Conservation (phyloP, 805 yeast species). For the Hanseniaspora guilliermondii region DNA sequence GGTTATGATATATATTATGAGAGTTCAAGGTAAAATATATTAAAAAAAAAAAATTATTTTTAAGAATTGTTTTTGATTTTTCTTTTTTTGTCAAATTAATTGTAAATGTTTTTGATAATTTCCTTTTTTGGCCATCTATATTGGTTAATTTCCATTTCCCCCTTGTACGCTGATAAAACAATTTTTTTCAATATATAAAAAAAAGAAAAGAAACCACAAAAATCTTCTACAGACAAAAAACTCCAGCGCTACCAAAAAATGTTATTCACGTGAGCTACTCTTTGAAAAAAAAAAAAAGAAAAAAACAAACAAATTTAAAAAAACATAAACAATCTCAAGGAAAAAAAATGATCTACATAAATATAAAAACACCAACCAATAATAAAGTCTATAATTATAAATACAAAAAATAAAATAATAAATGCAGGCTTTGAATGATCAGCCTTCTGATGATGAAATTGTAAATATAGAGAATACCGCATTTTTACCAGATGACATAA, state of each 20-base stretch:
- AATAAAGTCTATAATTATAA: too few species aligned
- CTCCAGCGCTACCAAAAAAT: neutral
- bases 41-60: neutral
- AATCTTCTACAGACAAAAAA: too few species aligned
- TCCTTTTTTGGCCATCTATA: too few species aligned
- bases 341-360: too few species aligned
- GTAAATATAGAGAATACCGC: neutral
- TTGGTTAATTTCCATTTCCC: neutral
- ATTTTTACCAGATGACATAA: neutral
- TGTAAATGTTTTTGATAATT: neutral
- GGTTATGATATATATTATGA: too few species aligned
- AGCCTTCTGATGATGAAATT: constrained; percentile 1
- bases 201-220: neutral
- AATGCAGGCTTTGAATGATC: neutral
- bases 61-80: neutral
- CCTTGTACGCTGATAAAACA: neutral
- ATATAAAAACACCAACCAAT: neutral
- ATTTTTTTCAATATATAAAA: too few species aligned
- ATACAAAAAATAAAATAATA: neutral
- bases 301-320: too few species aligned
- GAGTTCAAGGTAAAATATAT: neutral
- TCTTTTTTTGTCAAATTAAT: neutral
- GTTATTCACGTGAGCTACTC: neutral
- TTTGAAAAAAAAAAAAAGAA: neutral
- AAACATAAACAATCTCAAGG: too few species aligned